These are phyloP conservation scores for Aspergillus clavatus DNA, from an alignment of 2,329 filamentous ascomycete genomes.

Conservation along the genomic window DNA sequence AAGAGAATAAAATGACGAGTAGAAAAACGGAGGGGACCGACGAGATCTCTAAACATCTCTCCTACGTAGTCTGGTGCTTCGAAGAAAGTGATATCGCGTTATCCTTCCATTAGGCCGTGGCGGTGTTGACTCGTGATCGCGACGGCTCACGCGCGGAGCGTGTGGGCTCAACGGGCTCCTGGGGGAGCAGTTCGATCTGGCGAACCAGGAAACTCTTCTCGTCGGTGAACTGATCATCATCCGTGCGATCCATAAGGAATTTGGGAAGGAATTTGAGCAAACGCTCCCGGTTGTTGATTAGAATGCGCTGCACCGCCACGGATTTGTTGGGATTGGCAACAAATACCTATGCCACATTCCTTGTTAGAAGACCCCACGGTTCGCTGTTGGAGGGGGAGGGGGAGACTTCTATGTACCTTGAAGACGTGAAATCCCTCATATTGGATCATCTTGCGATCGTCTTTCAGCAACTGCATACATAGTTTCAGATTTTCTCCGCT, in stretches of 20 bases:
- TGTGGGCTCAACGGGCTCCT: conserved; percentile 37
- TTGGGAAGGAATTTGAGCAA: conserved; percentile 82
- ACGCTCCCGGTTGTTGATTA: conserved; percentile 93
- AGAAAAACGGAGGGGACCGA: conserved; percentile 2
- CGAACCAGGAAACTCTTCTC: conserved; percentile 96
- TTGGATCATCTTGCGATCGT: conserved; percentile 98
- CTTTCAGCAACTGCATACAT: conserved; percentile 93
- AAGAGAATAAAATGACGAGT: conserved; percentile 1
- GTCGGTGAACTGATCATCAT: conserved; percentile 97
- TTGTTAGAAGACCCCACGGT: conserved; percentile 16
- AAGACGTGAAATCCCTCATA: conserved; percentile 99
- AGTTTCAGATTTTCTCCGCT: conserved; percentile 94
- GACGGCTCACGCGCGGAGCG: conserved; percentile 24
- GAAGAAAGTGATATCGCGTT: not conserved
- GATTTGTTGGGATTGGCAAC: conserved; percentile 98
- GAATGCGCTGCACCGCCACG: conserved; percentile 87
- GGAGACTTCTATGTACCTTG: no score
- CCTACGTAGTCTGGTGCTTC: not conserved
- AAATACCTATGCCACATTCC: conserved; percentile 61
- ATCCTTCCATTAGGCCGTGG: conserved; percentile 21
- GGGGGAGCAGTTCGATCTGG: conserved; percentile 63
- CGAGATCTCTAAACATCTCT: not conserved
- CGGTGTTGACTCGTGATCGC: conserved; percentile 25
- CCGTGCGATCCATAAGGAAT: conserved; percentile 89
- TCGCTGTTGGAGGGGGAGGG: conserved; percentile 1